These are phyloP conservation scores for Tetrahymena borealis DNA, from an alignment of 73 alveolate species.

Conservation along the genomic window DNA sequence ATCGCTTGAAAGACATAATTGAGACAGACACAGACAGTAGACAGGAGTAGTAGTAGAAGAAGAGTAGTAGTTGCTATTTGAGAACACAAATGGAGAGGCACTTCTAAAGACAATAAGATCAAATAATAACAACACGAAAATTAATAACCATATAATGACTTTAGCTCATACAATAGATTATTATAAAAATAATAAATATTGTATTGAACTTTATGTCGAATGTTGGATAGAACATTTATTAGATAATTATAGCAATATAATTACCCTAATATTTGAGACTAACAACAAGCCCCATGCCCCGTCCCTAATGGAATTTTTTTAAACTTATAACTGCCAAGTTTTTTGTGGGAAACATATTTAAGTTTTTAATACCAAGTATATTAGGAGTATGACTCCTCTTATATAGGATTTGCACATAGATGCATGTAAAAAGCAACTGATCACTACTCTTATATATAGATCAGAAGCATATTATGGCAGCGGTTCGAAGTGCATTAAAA, in stretches of 20 bases:
- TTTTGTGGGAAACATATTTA: neutral
- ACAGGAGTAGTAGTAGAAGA: neutral
- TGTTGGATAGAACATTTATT: neutral
- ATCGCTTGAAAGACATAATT: neutral
- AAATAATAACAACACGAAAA: neutral
- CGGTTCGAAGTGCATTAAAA: neutral
- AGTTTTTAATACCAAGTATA: neutral
- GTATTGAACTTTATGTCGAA: neutral
- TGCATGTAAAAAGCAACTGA: neutral
- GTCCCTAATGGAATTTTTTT: neutral
- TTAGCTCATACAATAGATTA: neutral
- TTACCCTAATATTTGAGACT: neutral
- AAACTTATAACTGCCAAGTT: slow-evolving; percentile 1
- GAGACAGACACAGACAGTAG: neutral
- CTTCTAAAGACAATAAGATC: neutral
- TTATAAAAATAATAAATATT: neutral
- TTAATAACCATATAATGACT: neutral
- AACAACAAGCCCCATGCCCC: neutral
- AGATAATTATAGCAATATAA: neutral
- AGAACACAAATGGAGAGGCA: neutral
- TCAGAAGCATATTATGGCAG: neutral
- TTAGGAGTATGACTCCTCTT: neutral
- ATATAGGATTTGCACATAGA: neutral
- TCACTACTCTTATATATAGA: neutral
- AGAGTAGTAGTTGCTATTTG: neutral